Percentiles rank a stretch among this genome's conserved stretches.
Conservation (phyloP, 1,284 basidiomycete genomes). For the Ustilago xerochloae region DNA sequence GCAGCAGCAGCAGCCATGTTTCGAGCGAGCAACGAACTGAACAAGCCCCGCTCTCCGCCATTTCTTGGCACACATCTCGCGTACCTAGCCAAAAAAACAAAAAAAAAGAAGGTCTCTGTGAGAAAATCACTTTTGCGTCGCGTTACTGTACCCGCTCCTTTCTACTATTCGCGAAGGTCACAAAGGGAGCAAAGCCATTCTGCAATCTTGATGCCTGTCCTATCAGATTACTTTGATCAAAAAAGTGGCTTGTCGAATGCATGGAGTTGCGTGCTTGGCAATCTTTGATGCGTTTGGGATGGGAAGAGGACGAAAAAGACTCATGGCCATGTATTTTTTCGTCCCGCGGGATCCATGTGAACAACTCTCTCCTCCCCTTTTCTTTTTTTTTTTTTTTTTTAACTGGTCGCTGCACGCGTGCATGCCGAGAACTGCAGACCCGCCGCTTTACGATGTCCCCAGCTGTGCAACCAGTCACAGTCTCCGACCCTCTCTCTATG, state of each 20-base stretch:
- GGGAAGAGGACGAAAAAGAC: not conserved
- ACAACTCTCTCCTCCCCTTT: no score
- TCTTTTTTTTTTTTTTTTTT: not conserved
- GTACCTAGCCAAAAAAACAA: not conserved
- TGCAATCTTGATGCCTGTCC: slow-evolving; percentile 1
- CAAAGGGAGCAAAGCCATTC: no score
- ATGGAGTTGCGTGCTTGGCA: not conserved
- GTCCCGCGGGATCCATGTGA: no score
- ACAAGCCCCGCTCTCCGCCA: not conserved
- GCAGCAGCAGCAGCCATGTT: not conserved
- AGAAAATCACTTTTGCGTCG: not conserved
- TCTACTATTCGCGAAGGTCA: no score
- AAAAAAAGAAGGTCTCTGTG: not conserved
- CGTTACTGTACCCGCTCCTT: not conserved
- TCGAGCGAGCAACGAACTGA: not conserved
- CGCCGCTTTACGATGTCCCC: no score
- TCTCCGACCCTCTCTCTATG: no score
- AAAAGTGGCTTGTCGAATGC: not conserved
- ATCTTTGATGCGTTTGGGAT: not conserved
- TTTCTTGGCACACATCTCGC: slow-evolving; percentile 1
- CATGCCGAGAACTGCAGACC: slow-evolving; percentile 1
- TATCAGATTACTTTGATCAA: not conserved
- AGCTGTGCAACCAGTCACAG: not conserved
- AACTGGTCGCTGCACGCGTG: slow-evolving; percentile 9
- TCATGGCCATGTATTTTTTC: no score